phyloP scores from a whole-genome alignment of 768 basidiomycete genomes.

The Trametes elegans region DNA sequence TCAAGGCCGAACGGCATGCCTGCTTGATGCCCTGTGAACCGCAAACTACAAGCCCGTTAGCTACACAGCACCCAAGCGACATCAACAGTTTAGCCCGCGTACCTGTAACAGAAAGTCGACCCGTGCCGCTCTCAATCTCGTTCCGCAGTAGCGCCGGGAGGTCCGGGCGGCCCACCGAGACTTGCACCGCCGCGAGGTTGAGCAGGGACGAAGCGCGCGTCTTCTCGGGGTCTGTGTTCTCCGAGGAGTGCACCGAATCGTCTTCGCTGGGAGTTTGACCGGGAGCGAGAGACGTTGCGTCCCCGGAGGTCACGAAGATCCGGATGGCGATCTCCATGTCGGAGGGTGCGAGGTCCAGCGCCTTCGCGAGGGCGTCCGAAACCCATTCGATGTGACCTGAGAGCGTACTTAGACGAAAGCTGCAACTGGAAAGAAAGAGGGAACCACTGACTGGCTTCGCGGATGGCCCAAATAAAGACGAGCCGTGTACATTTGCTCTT shows the following conservation, averaged over 20 bases:
- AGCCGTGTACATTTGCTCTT: constrained; percentile 31
- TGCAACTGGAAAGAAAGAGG: background rate
- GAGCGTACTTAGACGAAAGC: background rate
- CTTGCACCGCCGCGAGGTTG: constrained; percentile 25
- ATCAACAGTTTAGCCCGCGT: too few species aligned
- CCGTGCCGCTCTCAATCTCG: constrained; percentile 36
- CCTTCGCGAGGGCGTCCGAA: constrained; percentile 34
- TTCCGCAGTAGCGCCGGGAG: constrained; percentile 34
- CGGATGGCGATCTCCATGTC: constrained; percentile 37
- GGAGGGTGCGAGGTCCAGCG: constrained; percentile 30
- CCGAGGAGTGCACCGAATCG: constrained; percentile 21
- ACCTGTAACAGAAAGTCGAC: constrained; percentile 50
- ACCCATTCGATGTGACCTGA: constrained; percentile 46
- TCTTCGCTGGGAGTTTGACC: constrained; percentile 18
- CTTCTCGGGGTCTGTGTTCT: background rate
- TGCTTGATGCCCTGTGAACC: constrained; percentile 42
- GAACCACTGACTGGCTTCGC: constrained; percentile 34
- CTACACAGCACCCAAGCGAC: too few species aligned
- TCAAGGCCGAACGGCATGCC: constrained; percentile 40
- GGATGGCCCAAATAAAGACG: constrained; percentile 45
- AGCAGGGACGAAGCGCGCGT: constrained; percentile 24
- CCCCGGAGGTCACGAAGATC: constrained; percentile 38
- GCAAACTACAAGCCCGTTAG: constrained; percentile 39
- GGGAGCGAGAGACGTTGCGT: constrained; percentile 15
- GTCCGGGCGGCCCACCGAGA: constrained; percentile 43